These are phyloP conservation scores for Quercus phellos DNA, from an alignment of 331 rosid species.

Conservation along the genomic window DNA sequence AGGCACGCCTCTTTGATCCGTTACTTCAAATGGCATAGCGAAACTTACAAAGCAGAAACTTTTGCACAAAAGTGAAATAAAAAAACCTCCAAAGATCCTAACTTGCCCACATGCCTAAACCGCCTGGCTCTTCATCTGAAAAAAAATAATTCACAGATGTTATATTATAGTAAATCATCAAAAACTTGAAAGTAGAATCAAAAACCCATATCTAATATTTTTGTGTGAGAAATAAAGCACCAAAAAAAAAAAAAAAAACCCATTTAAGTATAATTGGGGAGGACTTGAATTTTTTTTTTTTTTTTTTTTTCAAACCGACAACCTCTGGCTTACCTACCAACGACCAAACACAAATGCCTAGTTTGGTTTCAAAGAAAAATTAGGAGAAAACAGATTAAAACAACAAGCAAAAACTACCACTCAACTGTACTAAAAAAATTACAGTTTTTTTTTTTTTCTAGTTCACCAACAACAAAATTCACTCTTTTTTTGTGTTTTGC, in stretches of 20 bases:
- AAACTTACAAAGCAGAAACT: conserved; percentile 28
- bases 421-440: not conserved
- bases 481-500: too few species aligned
- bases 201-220: conserved; percentile 2
- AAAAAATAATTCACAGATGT: not conserved
- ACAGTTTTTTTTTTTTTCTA: not conserved
- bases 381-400: conserved; percentile 3
- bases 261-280: not conserved
- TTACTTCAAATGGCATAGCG: conserved; percentile 68
- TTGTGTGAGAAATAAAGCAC: not conserved
- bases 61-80: conserved; percentile 14
- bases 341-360: conserved; percentile 43
- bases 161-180: not conserved
- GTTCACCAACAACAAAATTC: too few species aligned
- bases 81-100: conserved; percentile 18
- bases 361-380: conserved; percentile 35
- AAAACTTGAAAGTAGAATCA: not conserved
- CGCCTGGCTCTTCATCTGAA: conserved; percentile 24
- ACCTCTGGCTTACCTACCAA: conserved; percentile 52
- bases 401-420: conserved; percentile 9
- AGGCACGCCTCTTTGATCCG: conserved; percentile 62
- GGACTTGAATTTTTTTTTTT: not conserved
- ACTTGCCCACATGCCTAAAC: conserved; percentile 23
- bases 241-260: not conserved
- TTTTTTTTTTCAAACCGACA: conserved; percentile 20